Evolutionary conservation across 495 filamentous ascomycete genomes (phyloP).

Genomic region (Daldinia bambusicola): DNA sequence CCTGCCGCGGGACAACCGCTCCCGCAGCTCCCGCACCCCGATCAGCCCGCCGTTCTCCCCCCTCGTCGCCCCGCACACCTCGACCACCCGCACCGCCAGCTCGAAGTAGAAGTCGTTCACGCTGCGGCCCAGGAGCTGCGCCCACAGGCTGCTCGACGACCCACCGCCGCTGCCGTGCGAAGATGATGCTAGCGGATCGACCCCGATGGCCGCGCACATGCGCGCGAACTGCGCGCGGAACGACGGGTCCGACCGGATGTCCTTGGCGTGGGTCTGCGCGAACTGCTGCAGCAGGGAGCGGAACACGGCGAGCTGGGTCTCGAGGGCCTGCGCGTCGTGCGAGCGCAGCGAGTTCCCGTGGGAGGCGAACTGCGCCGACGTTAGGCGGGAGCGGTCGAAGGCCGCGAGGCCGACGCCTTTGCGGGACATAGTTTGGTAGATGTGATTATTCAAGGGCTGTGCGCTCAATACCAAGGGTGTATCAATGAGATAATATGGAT

Average conservation of each 20-base stretch:
- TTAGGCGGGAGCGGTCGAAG: conserved; percentile 83
- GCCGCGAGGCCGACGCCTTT: conserved; percentile 90
- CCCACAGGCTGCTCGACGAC: conserved; percentile 85
- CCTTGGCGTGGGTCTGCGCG: conserved; percentile 90
- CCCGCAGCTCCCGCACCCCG: conserved; percentile 81
- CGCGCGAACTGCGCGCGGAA: conserved; percentile 97
- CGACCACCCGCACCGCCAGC: conserved; percentile 90
- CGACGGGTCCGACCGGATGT: conserved; percentile 91
- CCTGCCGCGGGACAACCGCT: conserved; percentile 73
- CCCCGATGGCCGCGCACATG: conserved; percentile 97
- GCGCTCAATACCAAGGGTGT: too few species aligned
- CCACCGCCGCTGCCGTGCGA: conserved; percentile 45
- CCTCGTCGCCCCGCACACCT: conserved; percentile 87
- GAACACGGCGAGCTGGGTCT: conserved; percentile 94
- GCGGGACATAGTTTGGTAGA: too few species aligned
- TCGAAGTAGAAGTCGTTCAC: conserved; percentile 99
- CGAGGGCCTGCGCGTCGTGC: conserved; percentile 80
- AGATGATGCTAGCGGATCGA: conserved; percentile 88
- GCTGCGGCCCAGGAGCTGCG: conserved; percentile 85
- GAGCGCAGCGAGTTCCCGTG: conserved; percentile 88
- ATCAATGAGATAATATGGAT: too few species aligned
- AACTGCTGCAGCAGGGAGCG: conserved; percentile 93
- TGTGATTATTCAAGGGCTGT: too few species aligned
- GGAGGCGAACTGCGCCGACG: conserved; percentile 83
- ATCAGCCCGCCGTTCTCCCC: conserved; percentile 93